A percentile compares a stretch with the other conserved stretches of the same genome.
Conservation (phyloP, 805 yeast genomes). For the Blastobotrys terrestris region DNA sequence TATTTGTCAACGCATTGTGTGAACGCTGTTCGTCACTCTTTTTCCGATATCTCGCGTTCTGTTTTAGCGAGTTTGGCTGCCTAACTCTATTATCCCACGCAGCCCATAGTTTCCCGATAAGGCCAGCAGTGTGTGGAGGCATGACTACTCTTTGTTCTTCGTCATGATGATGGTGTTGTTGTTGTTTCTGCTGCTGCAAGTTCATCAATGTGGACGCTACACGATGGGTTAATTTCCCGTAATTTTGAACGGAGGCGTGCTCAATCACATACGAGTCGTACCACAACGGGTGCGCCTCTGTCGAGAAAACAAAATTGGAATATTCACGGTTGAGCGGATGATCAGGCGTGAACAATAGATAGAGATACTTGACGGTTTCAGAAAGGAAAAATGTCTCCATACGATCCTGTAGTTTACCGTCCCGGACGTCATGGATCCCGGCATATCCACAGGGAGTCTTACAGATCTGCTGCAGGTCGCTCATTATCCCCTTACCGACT, state of each 20-base stretch:
- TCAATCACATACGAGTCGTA: slow-evolving; percentile 35
- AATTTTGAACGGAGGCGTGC: slow-evolving; percentile 17
- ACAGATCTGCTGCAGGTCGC: slow-evolving; percentile 47
- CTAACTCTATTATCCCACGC: not conserved
- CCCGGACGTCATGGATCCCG: slow-evolving; percentile 63
- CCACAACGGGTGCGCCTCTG: slow-evolving; percentile 94
- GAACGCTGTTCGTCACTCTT: not conserved
- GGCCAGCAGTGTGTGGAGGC: not conserved
- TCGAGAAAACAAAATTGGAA: slow-evolving; percentile 53
- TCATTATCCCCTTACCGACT: slow-evolving; percentile 61
- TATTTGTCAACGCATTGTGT: not conserved
- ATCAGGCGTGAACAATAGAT: slow-evolving; percentile 65
- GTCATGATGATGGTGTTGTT: no score
- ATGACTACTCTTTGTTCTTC: not conserved
- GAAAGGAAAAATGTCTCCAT: slow-evolving; percentile 91
- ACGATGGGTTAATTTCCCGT: slow-evolving; percentile 7
- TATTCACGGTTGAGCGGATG: slow-evolving; percentile 43
- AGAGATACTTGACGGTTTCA: slow-evolving; percentile 81
- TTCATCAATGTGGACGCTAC: not conserved
- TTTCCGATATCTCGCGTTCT: not conserved
- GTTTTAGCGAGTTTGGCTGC: slow-evolving; percentile 1
- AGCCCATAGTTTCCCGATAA: not conserved
- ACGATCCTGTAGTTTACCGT: slow-evolving; percentile 60
- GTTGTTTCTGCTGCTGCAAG: no score
- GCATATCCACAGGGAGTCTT: slow-evolving; percentile 72